Evolutionary conservation across 2,329 filamentous ascomycete species (phyloP).

Genomic region (Pseudogymnoascus sp.): DNA sequence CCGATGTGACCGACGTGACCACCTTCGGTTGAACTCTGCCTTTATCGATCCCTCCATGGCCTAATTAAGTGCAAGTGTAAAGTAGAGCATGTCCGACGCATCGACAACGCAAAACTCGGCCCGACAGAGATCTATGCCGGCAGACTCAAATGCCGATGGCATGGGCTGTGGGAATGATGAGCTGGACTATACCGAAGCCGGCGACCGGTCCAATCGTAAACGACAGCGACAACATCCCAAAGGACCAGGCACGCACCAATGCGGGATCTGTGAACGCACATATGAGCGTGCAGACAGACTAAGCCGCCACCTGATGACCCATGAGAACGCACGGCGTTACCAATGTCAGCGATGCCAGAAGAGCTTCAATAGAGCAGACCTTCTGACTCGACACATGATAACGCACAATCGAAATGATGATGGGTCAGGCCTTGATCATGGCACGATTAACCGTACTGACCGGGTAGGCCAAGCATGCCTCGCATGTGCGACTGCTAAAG

Average conservation of each 20-base stretch:
- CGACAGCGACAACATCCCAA: background rate
- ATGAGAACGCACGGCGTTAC: constrained; percentile 19
- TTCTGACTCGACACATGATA: constrained; percentile 15
- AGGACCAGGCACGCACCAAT: constrained; percentile 9
- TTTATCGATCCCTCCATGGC: no score
- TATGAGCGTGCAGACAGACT: constrained; percentile 17
- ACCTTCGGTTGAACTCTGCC: no score
- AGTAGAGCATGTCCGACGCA: no score
- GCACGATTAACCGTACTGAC: constrained; percentile 9
- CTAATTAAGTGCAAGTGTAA: no score
- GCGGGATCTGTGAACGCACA: constrained; percentile 15
- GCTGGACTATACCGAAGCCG: background rate
- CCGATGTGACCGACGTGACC: no score
- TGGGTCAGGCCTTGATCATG: background rate
- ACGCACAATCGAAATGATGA: constrained; percentile 13
- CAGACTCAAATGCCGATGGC: background rate
- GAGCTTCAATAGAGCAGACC: constrained; percentile 19
- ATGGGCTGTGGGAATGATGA: background rate
- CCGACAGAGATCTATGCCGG: background rate
- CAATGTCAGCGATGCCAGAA: constrained; percentile 17
- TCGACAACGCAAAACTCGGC: no score
- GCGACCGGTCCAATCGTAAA: background rate
- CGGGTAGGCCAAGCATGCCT: constrained; percentile 16
- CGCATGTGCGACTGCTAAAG: constrained; percentile 16
- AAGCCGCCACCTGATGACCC: constrained; percentile 15